phyloP scores from a whole-genome alignment of 2,329 filamentous ascomycete genomes.

The Arthrobotrys sinensis region DNA sequence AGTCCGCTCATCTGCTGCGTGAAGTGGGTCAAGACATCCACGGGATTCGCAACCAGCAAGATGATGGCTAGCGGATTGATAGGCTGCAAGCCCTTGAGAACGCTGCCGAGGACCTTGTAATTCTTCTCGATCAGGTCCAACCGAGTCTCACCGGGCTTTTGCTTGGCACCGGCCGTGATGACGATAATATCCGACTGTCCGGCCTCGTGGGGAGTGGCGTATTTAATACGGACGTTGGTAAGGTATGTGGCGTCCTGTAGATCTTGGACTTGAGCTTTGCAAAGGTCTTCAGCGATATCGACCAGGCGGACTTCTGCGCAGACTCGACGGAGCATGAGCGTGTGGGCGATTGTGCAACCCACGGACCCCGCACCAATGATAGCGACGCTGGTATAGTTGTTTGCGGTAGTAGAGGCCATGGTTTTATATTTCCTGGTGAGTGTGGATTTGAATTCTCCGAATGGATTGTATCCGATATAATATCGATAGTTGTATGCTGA shows the following conservation, averaged over 20 bases:
- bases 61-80: constrained; percentile 65
- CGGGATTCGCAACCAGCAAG: constrained; percentile 66
- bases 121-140: constrained; percentile 66
- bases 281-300: constrained; percentile 65
- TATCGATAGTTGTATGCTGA: constrained; percentile 1
- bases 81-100: constrained; percentile 65
- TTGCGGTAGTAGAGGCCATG: constrained; percentile 28
- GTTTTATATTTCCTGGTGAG: constrained; percentile 7
- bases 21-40: constrained; percentile 66
- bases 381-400: constrained; percentile 49
- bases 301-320: constrained; percentile 66
- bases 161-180: constrained; percentile 66
- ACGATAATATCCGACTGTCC: constrained; percentile 65
- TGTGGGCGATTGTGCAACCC: constrained; percentile 66
- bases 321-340: constrained; percentile 65
- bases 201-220: constrained; percentile 65
- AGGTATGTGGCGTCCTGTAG: constrained; percentile 65
- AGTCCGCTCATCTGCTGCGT: constrained; percentile 65
- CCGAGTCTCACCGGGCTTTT: constrained; percentile 66
- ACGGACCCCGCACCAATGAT: constrained; percentile 65
- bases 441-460: constrained; percentile 9
- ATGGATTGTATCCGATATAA: neutral
- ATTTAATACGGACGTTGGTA: constrained; percentile 65
- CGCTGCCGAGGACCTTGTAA: constrained; percentile 64
- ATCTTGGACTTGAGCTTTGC: constrained; percentile 65